Base-by-base conservation (phyloP, 441 rosid genomes). In the Gossypium aridum region DNA sequence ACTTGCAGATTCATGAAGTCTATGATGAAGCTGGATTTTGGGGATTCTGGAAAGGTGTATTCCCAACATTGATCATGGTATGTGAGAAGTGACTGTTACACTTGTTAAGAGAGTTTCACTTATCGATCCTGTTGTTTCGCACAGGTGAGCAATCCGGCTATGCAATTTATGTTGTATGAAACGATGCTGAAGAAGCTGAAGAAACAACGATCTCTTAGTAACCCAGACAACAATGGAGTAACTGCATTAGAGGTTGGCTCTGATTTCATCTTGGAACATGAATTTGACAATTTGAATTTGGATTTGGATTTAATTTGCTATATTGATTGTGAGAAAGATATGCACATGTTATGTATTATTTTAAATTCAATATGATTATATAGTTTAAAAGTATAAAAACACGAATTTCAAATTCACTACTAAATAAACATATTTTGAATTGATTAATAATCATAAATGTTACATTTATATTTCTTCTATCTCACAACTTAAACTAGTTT, bases 51-150 rank as follows among this genome's bases (percentile, higher is more conserved):
- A 91, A 85, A 84, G 99, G 98, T 85, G 93, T 92, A 71, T 75
- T 93, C 57, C 99, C 97, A 34, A 90, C 98, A 76, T 82, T 95
- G 82, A 90, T 95, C 79, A 95, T 95, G 99, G 99, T 95, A 89
- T 0, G 89, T 79, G 59, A 71, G 37, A 80, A 81, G 75, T 77
- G 62, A 61, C 81, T 79, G 16, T 74, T 64, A 14, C 59, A 20
- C 68, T 56, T 83, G 76, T 55, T 57, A 61, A 70, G 67, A 28
- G 73, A 49, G 76, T 75, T 64, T 67, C 71, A 56, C 80, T 87
- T 71, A 87, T 80, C 76, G 45, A 80, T 65, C 67, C 64, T 43
- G 71, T 68, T 74, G 60, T 70, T 70, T 16, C 72, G 51, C 61
- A 45, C 83, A 95, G 99, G 99, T 95, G 6, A 90, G 99, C 87